A percentile compares a stretch with the other conserved stretches of the same genome.
Evolutionary conservation across 495 filamentous ascomycete species (phyloP).

Genomic region (Lasiosphaeris hirsuta): DNA sequence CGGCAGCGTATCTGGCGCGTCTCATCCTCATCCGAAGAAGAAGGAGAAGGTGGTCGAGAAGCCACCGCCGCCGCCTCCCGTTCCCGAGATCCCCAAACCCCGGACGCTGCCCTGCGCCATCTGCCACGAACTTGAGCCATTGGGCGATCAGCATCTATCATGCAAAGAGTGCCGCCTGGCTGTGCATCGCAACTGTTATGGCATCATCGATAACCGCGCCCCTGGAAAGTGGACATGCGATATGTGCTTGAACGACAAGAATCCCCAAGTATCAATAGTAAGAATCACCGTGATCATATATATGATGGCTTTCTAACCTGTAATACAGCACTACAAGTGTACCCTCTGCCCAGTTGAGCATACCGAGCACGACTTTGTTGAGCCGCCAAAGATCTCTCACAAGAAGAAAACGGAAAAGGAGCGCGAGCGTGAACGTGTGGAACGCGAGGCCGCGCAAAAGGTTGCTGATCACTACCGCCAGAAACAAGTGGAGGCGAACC

Average conservation of each 20-base stretch:
- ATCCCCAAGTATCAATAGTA: slow-evolving; percentile 78
- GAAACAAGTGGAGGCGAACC: slow-evolving; percentile 74
- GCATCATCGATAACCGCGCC: slow-evolving; percentile 65
- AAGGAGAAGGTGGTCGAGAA: slow-evolving; percentile 61
- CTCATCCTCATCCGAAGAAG: slow-evolving; percentile 50
- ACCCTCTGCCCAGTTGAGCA: slow-evolving; percentile 78
- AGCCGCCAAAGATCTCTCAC: slow-evolving; percentile 75
- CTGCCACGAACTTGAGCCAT: slow-evolving; percentile 69
- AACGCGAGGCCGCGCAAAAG: slow-evolving; percentile 73
- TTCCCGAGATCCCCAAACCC: slow-evolving; percentile 70
- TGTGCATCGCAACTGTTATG: slow-evolving; percentile 93
- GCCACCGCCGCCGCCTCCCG: slow-evolving; percentile 48
- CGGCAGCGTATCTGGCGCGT: slow-evolving; percentile 18
- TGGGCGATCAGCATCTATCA: slow-evolving; percentile 66
- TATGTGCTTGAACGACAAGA: slow-evolving; percentile 90
- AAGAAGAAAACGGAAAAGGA: slow-evolving; percentile 90
- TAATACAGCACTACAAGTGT: slow-evolving; percentile 74
- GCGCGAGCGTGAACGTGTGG: slow-evolving; percentile 78
- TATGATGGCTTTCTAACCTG: slow-evolving; percentile 24
- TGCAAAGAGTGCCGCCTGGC: slow-evolving; percentile 86
- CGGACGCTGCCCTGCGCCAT: slow-evolving; percentile 80
- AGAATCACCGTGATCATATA: slow-evolving; percentile 28
- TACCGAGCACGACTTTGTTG: slow-evolving; percentile 77
- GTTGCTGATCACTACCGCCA: slow-evolving; percentile 75
- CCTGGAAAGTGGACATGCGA: slow-evolving; percentile 90